A percentile compares a stretch with the other conserved stretches of the same genome.
Evolutionary conservation across 805 yeast genomes (phyloP).

Genomic region (Zygosaccharomyces bailii): DNA sequence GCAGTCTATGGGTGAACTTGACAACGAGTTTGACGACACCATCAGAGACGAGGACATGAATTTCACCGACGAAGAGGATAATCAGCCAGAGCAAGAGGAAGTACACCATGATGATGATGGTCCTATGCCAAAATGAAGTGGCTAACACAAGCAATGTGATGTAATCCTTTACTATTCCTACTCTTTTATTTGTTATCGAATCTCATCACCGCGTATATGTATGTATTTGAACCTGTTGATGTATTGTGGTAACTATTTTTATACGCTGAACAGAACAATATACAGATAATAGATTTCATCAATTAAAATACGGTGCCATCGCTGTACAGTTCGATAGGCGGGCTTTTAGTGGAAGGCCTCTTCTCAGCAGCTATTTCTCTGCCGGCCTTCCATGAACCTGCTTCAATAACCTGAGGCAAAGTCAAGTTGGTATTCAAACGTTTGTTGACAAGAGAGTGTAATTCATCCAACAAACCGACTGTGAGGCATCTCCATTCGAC

Average conservation of each 20-base stretch:
- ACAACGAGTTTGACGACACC: slow-evolving; percentile 38
- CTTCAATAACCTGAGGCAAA: slow-evolving; percentile 61
- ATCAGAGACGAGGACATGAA: slow-evolving; percentile 30
- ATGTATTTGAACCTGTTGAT: slow-evolving; percentile 5
- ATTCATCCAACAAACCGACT: slow-evolving; percentile 51
- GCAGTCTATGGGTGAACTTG: slow-evolving; percentile 41
- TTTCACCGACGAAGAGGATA: slow-evolving; percentile 33
- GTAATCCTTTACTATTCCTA: not conserved
- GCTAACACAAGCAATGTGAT: not conserved
- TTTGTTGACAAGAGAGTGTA: slow-evolving; percentile 51
- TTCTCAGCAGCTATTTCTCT: slow-evolving; percentile 52
- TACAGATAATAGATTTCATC: not conserved
- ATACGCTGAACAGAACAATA: slow-evolving; percentile 5
- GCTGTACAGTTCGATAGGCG: slow-evolving; percentile 58
- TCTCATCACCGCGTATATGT: slow-evolving; percentile 5
- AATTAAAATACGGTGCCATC: slow-evolving; percentile 61
- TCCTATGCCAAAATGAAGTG: slow-evolving; percentile 3
- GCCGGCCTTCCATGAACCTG: slow-evolving; percentile 68
- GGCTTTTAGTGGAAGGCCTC: slow-evolving; percentile 51
- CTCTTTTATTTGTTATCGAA: slow-evolving; percentile 1
- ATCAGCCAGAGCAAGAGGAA: slow-evolving; percentile 7
- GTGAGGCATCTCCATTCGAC: slow-evolving; percentile 68
- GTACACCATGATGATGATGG: slow-evolving; percentile 6
- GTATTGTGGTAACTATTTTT: slow-evolving; percentile 4
- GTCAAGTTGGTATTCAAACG: slow-evolving; percentile 40